phyloP scores from a whole-genome alignment of 2,329 filamentous ascomycete genomes.

The Colletotrichum cereale region DNA sequence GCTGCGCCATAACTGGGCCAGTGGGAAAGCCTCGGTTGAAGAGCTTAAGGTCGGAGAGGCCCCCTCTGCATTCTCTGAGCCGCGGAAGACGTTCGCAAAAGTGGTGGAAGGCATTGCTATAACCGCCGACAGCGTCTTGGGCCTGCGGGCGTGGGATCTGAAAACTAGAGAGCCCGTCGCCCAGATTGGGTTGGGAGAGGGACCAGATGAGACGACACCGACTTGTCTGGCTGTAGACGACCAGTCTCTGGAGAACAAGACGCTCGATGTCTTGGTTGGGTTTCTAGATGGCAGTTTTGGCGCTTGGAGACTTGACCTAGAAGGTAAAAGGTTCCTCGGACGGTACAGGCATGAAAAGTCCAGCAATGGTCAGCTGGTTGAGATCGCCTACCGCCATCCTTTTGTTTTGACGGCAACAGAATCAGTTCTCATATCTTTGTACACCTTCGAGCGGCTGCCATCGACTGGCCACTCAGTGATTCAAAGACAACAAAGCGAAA shows the following conservation, averaged over 20 bases:
- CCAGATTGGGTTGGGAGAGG: constrained; percentile 52
- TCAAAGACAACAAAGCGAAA: constrained; percentile 13
- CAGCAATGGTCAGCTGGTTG: constrained; percentile 74
- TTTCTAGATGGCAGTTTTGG: constrained; percentile 79
- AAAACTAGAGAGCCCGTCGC: constrained; percentile 73
- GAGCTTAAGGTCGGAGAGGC: constrained; percentile 73
- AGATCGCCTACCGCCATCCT: constrained; percentile 79
- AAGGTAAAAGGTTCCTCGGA: constrained; percentile 56
- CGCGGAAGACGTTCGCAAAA: constrained; percentile 78
- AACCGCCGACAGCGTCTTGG: constrained; percentile 77
- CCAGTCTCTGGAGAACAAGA: constrained; percentile 54
- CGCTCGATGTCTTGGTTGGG: constrained; percentile 74
- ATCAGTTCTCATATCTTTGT: constrained; percentile 80
- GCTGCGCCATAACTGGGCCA: constrained; percentile 90
- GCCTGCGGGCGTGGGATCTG: constrained; percentile 83
- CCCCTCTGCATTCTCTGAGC: constrained; percentile 49
- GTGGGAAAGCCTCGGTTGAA: constrained; percentile 82
- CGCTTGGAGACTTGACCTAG: constrained; percentile 72
- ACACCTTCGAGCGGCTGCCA: constrained; percentile 66
- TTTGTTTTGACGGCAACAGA: constrained; percentile 85
- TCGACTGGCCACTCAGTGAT: constrained; percentile 2
- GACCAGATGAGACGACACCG: constrained; percentile 54
- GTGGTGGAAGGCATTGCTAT: constrained; percentile 82
- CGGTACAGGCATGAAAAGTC: constrained; percentile 72
- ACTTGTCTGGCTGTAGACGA: constrained; percentile 77